phyloP scores from a whole-genome alignment of 108 stramenopile species.

The Bacterosira constricta region DNA sequence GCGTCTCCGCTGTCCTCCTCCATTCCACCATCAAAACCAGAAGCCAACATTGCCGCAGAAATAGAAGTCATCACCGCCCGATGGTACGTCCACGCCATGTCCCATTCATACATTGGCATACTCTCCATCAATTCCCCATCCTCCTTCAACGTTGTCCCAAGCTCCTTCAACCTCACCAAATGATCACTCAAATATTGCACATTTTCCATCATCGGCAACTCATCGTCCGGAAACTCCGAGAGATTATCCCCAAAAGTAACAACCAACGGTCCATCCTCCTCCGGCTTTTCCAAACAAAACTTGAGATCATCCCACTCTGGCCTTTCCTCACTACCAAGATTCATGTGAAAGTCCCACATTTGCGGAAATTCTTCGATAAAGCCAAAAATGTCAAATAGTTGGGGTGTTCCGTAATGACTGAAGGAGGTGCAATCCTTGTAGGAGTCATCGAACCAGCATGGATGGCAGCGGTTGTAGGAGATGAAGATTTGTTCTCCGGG shows the following conservation, averaged over 20 bases:
- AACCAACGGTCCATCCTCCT: slow-evolving; percentile 11
- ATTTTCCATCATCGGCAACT: slow-evolving; percentile 28
- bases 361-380: slow-evolving; percentile 52
- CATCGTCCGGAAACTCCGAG: slow-evolving; percentile 17
- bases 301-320: slow-evolving; percentile 31
- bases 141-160: slow-evolving; percentile 15
- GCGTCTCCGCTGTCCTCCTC: background rate
- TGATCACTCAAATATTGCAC: slow-evolving; percentile 20
- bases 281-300: slow-evolving; percentile 34
- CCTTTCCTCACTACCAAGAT: background rate
- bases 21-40: background rate
- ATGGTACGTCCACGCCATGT: slow-evolving; percentile 37
- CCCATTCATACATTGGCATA: slow-evolving; percentile 51
- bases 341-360: slow-evolving; percentile 34
- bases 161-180: slow-evolving; percentile 14
- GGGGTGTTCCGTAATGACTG: slow-evolving; percentile 24
- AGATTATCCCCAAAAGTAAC: slow-evolving; percentile 45
- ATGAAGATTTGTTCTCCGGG: slow-evolving; percentile 47
- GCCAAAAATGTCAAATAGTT: slow-evolving; percentile 40
- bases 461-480: slow-evolving; percentile 50
- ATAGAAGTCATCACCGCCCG: slow-evolving; percentile 39
- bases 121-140: slow-evolving; percentile 24
- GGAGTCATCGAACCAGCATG: slow-evolving; percentile 30
- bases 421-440: slow-evolving; percentile 39
- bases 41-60: slow-evolving; percentile 39